Evolutionary conservation across 2,329 filamentous ascomycete genomes (phyloP).

Genomic region (Diplodia mutila): DNA sequence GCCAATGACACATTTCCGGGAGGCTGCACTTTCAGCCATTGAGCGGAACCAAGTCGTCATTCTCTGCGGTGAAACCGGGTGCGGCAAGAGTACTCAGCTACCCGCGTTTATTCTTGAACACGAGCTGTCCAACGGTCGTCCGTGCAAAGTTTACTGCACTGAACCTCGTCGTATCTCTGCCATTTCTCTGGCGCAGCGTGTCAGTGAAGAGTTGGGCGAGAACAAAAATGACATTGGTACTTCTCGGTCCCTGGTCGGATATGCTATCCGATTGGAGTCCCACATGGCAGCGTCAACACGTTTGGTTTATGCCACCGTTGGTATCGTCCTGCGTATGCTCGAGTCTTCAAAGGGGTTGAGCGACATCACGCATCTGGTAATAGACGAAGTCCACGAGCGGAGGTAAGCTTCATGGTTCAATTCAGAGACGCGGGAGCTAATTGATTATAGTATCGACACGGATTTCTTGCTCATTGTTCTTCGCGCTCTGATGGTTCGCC

Average conservation of each 20-base stretch:
- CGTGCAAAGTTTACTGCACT: conserved; percentile 93
- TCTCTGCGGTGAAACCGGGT: conserved; percentile 94
- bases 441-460: conserved; percentile 72
- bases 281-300: conserved; percentile 81
- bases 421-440: conserved; percentile 28
- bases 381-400: conserved; percentile 97
- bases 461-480: conserved; percentile 94
- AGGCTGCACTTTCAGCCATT: conserved; percentile 76
- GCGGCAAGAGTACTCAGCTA: conserved; percentile 97
- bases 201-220: conserved; percentile 94
- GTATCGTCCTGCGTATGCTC: conserved; percentile 98
- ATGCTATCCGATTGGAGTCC: conserved; percentile 90
- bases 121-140: conserved; percentile 75
- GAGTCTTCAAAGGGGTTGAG: conserved; percentile 83
- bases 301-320: conserved; percentile 82
- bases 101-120: conserved; percentile 91
- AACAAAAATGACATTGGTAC: conserved; percentile 81
- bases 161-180: conserved; percentile 95
- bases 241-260: conserved; percentile 81
- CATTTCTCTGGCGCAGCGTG: conserved; percentile 87
- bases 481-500: conserved; percentile 74
- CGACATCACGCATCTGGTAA: conserved; percentile 89
- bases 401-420: conserved; percentile 41
- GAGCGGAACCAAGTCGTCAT: conserved; percentile 85
- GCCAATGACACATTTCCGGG: conserved; percentile 85